Evolutionary conservation across 805 yeast genomes (phyloP).

Genomic region (Metschnikowia similis): DNA sequence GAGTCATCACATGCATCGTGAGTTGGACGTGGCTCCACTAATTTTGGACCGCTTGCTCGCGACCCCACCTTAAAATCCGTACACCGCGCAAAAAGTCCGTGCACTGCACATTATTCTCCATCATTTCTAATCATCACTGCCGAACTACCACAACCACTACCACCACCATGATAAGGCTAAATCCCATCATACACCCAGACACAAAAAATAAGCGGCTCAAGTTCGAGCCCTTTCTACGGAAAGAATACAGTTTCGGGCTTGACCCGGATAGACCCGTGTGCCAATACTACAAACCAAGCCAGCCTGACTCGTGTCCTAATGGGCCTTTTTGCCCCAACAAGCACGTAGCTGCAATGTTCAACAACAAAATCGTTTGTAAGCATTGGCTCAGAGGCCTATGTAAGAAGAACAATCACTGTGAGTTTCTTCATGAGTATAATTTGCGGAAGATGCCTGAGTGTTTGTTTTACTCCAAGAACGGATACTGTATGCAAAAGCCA

Average conservation of each 20-base stretch:
- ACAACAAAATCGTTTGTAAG: conserved; percentile 78
- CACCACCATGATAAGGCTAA: conserved; percentile 31
- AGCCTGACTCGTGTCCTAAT: conserved; percentile 66
- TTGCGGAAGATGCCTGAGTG: conserved; percentile 96
- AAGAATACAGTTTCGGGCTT: conserved; percentile 75
- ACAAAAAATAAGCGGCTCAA: conserved; percentile 41
- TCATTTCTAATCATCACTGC: background rate
- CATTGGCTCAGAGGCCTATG: conserved; percentile 98
- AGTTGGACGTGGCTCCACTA: conserved; percentile 14
- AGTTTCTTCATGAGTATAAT: conserved; percentile 92
- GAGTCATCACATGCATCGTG: conserved; percentile 16
- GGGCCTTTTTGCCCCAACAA: conserved; percentile 85
- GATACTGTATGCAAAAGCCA: conserved; percentile 86
- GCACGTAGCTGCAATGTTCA: conserved; percentile 58
- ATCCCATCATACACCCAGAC: conserved; percentile 39
- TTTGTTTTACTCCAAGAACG: conserved; percentile 74
- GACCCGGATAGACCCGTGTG: conserved; percentile 87
- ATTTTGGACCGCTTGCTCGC: background rate
- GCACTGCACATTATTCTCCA: conserved; percentile 37
- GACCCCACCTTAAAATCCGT: background rate
- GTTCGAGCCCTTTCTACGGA: conserved; percentile 78
- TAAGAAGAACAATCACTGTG: conserved; percentile 95
- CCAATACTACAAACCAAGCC: conserved; percentile 60
- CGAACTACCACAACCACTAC: too few relatives aligned
- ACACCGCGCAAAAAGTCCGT: conserved; percentile 22